Percentiles rank a stretch among this genome's conserved stretches.
Conservation (phyloP, 2,329 filamentous ascomycete genomes). For the Diplodia corticola region DNA sequence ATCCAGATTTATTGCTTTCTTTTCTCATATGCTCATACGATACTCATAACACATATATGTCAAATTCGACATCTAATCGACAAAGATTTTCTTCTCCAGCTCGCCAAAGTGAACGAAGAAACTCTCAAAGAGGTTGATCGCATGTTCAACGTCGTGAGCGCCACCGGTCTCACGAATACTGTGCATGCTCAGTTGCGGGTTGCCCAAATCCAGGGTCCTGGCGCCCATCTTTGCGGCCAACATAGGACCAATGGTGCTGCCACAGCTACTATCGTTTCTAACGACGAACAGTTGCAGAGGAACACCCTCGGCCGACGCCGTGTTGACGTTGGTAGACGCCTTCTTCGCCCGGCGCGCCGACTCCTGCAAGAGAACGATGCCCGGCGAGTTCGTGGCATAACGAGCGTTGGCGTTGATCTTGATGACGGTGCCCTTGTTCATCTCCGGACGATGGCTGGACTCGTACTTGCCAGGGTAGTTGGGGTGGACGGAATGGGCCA, state of each 20-base stretch:
- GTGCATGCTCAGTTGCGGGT: constrained; percentile 95
- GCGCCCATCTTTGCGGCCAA: constrained; percentile 82
- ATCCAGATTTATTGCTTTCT: background rate
- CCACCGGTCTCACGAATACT: constrained; percentile 93
- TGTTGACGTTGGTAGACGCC: constrained; percentile 35
- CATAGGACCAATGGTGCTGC: constrained; percentile 98
- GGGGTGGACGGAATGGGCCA: constrained; percentile 95
- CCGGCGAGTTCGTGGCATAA: constrained; percentile 94
- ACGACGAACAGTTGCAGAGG: constrained; percentile 96
- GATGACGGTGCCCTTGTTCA: constrained; percentile 96
- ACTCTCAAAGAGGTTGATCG: constrained; percentile 79
- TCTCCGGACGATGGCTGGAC: constrained; percentile 82
- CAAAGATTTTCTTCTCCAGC: constrained; percentile 77
- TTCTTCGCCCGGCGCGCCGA: constrained; percentile 64
- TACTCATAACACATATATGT: background rate
- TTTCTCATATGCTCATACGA: constrained; percentile 8
- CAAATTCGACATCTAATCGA: constrained; percentile 59
- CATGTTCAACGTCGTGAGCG: constrained; percentile 81
- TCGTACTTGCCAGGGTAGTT: constrained; percentile 96
- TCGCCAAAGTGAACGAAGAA: constrained; percentile 86
- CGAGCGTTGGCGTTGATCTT: constrained; percentile 98
- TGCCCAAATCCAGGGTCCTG: constrained; percentile 87
- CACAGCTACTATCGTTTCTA: constrained; percentile 90
- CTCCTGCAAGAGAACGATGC: constrained; percentile 90
- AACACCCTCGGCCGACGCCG: constrained; percentile 63